Conservation (phyloP, 1,284 basidiomycete species). For the Malassezia sympodialis region DNA sequence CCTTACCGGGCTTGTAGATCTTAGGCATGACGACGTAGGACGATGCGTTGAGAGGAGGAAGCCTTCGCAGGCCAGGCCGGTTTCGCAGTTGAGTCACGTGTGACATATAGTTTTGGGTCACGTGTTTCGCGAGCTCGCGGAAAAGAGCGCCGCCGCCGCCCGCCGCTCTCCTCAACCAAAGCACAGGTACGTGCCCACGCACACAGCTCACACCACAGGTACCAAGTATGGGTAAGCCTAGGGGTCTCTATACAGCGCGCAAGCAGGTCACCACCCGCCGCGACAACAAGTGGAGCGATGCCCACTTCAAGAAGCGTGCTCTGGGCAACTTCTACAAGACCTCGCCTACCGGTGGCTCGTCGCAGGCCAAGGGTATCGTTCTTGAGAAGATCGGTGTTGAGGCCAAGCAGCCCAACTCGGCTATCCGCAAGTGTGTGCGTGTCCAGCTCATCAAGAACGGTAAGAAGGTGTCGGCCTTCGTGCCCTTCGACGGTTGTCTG, state of each 20-base stretch:
- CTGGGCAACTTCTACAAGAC: constrained; percentile 99
- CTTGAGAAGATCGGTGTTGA: constrained; percentile 86
- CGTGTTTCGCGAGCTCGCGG: constrained; percentile 4
- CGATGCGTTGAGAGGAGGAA: constrained; percentile 11
- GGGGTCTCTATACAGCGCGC: constrained; percentile 97
- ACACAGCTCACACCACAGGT: constrained; percentile 4
- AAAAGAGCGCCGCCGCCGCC: constrained; percentile 6
- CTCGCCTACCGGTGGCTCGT: constrained; percentile 96
- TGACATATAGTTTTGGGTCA: constrained; percentile 22
- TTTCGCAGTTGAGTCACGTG: constrained; percentile 10
- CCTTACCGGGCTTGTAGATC: constrained; percentile 71
- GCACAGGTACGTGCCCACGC: neutral
- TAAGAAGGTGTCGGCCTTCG: constrained; percentile 64
- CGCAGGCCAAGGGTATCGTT: constrained; percentile 99
- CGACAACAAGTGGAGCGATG: constrained; percentile 99
- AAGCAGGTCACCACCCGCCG: constrained; percentile 91
- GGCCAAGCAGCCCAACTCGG: constrained; percentile 98
- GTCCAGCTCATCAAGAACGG: constrained; percentile 99
- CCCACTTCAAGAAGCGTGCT: constrained; percentile 98
- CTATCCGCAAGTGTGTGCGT: constrained; percentile 99
- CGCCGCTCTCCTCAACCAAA: constrained; percentile 3
- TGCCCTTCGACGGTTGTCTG: constrained; percentile 85
- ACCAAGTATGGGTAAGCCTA: constrained; percentile 59
- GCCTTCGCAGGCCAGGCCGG: neutral
- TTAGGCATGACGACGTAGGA: constrained; percentile 30